Base-by-base conservation (phyloP, 2,329 filamentous ascomycete genomes). In the Alternaria triticimaculans region DNA sequence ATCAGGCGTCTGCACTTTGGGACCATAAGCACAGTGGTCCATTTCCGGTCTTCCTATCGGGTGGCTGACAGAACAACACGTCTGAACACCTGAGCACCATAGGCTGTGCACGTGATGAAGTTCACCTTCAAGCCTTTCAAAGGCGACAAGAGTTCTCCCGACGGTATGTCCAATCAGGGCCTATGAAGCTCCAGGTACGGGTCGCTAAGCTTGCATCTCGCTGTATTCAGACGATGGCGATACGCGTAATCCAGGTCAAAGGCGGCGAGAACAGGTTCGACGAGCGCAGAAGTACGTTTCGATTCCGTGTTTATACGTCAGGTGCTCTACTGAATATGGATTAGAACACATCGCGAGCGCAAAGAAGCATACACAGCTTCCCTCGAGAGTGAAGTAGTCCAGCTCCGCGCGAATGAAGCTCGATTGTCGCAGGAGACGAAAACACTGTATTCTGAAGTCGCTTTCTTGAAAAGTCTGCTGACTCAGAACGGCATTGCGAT, bases 241-340 rank as follows among this genome's bases (percentile, higher is more conserved):
- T 15, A 45, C 60, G 12, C 50, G 63, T 15, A 55, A 30, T 28
- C 49, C 41, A 7, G 49, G 26, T 6, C 65, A 68, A 55, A 79
- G 72, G 58, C 74, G 79, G 20, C 71, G 76, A 49, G 78, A 81
- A 37, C 79, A 81, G 67, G 70, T 80, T n/a, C 77, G 78, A 12
- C 73, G 69, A 55, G 79, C 79, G 9, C 79, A 81, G 61, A 72
- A 67, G 75, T 77, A 56, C 6, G 33, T 51, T 12, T 12, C 14
- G 45, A 7, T 14, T 30, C 28, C 4, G 9, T 26, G 5, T 37
- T 3, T 10, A 10, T 15, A 11, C 15, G 12, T 6, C 23, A 8
- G 4, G 18, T 30, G 15, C 25, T 21, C 15, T 9, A 1, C 48
- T 50, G n/a, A 50, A 4, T 5, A 28, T 12, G 12, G 8, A 25